Conservation (phyloP, 345 rosid genomes). For the Murraya paniculata region DNA sequence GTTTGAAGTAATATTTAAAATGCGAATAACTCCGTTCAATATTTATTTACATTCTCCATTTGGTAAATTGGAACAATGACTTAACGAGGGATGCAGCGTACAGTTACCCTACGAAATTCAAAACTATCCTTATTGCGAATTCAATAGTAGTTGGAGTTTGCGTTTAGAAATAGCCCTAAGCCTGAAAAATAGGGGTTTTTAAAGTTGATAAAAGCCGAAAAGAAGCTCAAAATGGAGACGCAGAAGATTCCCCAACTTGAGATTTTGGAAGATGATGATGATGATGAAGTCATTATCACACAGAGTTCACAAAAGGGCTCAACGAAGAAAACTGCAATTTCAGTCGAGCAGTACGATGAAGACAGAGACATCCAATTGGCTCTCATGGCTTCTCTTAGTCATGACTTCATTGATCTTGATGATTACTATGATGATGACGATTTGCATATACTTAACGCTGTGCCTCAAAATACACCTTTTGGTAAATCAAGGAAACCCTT, state of each 20-base stretch:
- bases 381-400: slow-evolving; percentile 15
- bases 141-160: not conserved
- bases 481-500: not conserved
- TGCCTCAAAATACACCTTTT: not conserved
- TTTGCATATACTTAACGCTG: not conserved
- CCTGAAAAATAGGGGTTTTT: not conserved
- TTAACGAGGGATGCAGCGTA: not conserved
- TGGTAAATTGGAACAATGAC: no score
- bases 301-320: slow-evolving; percentile 27
- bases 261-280: slow-evolving; percentile 18
- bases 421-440: not conserved
- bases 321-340: slow-evolving; percentile 33
- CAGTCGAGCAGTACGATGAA: slow-evolving; percentile 39
- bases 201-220: not conserved
- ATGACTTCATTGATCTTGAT: not conserved
- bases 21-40: no score
- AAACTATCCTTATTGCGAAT: not conserved
- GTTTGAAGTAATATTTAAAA: no score
- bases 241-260: not conserved
- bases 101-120: not conserved
- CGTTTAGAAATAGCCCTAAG: no score
- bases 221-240: not conserved
- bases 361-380: slow-evolving; percentile 30
- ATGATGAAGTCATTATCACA: not conserved
- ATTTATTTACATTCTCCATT: no score